Evolutionary conservation across 192 early-diverging fungal genomes (phyloP), one percentile per base, ranked within the genome.

Genomic region (Mortierella alpina): DNA sequence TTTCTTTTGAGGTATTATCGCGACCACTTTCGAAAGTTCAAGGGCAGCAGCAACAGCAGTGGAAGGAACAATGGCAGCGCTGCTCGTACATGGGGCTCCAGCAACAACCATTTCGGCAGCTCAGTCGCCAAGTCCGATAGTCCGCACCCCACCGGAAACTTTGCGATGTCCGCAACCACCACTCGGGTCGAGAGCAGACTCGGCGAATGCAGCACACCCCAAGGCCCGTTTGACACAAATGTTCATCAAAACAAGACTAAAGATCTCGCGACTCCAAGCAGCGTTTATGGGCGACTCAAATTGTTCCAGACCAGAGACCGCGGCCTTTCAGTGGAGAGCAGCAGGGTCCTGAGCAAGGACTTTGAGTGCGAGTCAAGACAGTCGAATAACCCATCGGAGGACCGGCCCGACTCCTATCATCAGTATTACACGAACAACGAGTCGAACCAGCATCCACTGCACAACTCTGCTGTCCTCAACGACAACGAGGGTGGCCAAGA

Each of bases 1-100:
- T 68, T 62, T 41, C 69, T 80, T 0, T 10, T 80, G 9, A 57
- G 47, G 2, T 80, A 72, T 18, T 80, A 80, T 20, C 44, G 70
- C 8, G 18, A 71, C 1, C 77, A 66, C 41, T 72, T 80, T 44
- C 55, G 45, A 49, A 68, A 62, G 47, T 58, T 59, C 31, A 68
- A 61, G 50, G 50, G 51, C 6, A 59, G 45, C 50, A 75, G 59
- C 15, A 47, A 48, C 9, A 18, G 46, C 44, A 59, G 46, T 6
- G n/a, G 54, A 57, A 64, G 63, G 23, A 31, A 58, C 14, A 74
- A 59, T 65, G 61, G 46, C 57, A 59, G 67, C 15, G 48, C 10
- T 4, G 44, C 41, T 0, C 13, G 55, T 1, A 20, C 48, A 13
- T 40, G 55, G 55, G 45, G 55, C 45, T 48, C 56, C 1, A 56